Base-by-base conservation (phyloP, 768 basidiomycete species). In the Cyathus striatus region DNA sequence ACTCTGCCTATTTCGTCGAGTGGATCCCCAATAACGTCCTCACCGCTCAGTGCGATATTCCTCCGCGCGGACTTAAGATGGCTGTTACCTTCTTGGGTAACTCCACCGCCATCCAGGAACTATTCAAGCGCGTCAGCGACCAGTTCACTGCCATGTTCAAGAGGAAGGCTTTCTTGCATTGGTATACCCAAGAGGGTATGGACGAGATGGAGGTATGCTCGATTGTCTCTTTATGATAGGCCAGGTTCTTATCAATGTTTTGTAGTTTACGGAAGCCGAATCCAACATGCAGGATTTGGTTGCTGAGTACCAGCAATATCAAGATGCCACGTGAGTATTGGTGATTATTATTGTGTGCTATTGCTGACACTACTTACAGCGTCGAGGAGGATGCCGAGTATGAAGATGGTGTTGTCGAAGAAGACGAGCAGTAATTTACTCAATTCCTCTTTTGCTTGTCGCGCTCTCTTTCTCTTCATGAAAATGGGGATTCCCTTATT, bases 101-200 rank as follows among this genome's bases (percentile, higher is more conserved):
- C 77, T 92, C 90, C 32, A 97, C 94, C 25, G 87, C 90, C 46
- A 95, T 97, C 63, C 94, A 96, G 67, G 92, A 95, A 65, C 76
- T 98, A 53, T 97, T 98, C 90, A 92, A 93, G 76, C 93, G 95
- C 73, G 92, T 98, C 62, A 87, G 84, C 52, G 92, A 95, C 63
- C 93, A 97, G 65, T 98, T 99, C 81, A 90, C 90, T 48, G 90
- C 91, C 68, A 99, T 97, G 96, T 95, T 93, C 79, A 90, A 88
- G 81, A 78, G 95, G 62, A 97, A 97, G 74, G 94, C 94, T 20
- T 93, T 93, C 81, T 78, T 92, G 83, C 89, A 95, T 65, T 95
- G 94, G 94, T 97, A 97, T 68, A 98, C 94, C 25, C 91, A 95
- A 64, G 96, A 98, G 75, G 96, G 96, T 64, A 98, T 99, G 95